Evolutionary conservation across 2,329 filamentous ascomycete species (phyloP), one percentile per base, ranked within the genome.

Genomic region (Plectosphaerella plurivora): DNA sequence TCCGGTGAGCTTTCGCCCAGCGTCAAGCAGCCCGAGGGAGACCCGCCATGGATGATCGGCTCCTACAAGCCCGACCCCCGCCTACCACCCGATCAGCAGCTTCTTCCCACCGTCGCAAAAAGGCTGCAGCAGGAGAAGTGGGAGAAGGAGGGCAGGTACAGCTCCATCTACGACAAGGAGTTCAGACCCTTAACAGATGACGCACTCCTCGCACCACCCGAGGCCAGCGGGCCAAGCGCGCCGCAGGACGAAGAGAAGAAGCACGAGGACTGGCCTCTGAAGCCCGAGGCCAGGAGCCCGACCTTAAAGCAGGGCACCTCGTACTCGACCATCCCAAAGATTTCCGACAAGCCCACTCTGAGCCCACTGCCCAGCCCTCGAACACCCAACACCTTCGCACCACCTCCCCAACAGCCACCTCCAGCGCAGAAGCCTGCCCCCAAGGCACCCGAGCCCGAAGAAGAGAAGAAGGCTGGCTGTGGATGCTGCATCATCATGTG

Each of bases 31-130:
- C 92, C 92, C 1, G 94, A 97, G 74, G 94, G 94, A 18, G 93
- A 97, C 51, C 91, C 94, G 10, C 94, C 94, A 49, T 99, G 94
- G 94, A 82, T 97, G 71, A 83, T 94, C 45, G 89, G 88, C 20
- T 91, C 96, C 71, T 99, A 97, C 70, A 96, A 95, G 64, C 94
- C 94, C 1, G 94, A 99, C 65, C 94, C 94, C 28, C 87, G 91
- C 55, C 76, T 99, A 35, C 94, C 94, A 6, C 94, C 91, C 0
- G 94, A 99, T 56, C 89, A 99, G 68, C 94, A 99, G 66, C 85
- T 99, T 50, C 83, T 99, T 11, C 94, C 94, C 1, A 97, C 94
- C 0, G 91, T 97, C 57, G 94, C 94, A 12, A 91, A 88, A 63
- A 82, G 90, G 52, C 79, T 97, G 68, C 89, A 94, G 68, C 93